A percentile compares a stretch with the other conserved stretches of the same genome.
These are phyloP conservation scores for Candida boidinii DNA, from an alignment of 805 yeast genomes.

Conservation along the genomic window DNA sequence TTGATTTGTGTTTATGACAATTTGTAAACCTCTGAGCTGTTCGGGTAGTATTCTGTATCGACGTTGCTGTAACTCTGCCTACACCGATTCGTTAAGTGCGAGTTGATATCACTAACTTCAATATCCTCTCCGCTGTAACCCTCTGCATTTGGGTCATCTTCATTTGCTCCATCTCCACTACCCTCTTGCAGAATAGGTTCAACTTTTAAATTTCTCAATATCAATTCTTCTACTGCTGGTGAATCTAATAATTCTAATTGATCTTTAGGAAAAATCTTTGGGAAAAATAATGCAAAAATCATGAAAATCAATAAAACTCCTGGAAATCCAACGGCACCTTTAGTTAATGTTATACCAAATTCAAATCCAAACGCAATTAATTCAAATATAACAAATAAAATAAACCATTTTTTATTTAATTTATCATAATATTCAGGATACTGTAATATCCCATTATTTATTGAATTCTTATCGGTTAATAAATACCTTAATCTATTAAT, in stretches of 20 bases:
- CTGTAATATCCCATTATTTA: slow-evolving; percentile 17
- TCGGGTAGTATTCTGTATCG: too few relatives aligned
- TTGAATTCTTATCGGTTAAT: slow-evolving; percentile 44
- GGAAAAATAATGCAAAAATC: slow-evolving; percentile 56
- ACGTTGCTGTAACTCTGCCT: too few relatives aligned
- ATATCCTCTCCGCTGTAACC: too few relatives aligned
- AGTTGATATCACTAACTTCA: too few relatives aligned
- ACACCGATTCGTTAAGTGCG: too few relatives aligned
- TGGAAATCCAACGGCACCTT: slow-evolving; percentile 93
- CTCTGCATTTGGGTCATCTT: too few relatives aligned
- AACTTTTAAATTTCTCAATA: slow-evolving; percentile 19
- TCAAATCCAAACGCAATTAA: slow-evolving; percentile 69
- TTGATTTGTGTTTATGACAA: too few relatives aligned
- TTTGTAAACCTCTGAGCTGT: too few relatives aligned
- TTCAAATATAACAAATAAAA: slow-evolving; percentile 49
- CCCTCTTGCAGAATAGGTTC: too few relatives aligned
- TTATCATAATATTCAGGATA: slow-evolving; percentile 14
- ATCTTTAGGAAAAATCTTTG: slow-evolving; percentile 47
- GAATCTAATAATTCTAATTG: slow-evolving; percentile 57
- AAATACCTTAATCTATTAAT: slow-evolving; percentile 54
- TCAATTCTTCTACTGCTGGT: slow-evolving; percentile 25
- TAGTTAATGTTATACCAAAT: slow-evolving; percentile 76
- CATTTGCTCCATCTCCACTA: too few relatives aligned
- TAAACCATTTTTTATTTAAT: slow-evolving; percentile 37
- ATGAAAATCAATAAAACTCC: slow-evolving; percentile 69